These are phyloP conservation scores for Colletotrichum musicola DNA, from an alignment of 2,329 filamentous ascomycete genomes.

Conservation along the genomic window DNA sequence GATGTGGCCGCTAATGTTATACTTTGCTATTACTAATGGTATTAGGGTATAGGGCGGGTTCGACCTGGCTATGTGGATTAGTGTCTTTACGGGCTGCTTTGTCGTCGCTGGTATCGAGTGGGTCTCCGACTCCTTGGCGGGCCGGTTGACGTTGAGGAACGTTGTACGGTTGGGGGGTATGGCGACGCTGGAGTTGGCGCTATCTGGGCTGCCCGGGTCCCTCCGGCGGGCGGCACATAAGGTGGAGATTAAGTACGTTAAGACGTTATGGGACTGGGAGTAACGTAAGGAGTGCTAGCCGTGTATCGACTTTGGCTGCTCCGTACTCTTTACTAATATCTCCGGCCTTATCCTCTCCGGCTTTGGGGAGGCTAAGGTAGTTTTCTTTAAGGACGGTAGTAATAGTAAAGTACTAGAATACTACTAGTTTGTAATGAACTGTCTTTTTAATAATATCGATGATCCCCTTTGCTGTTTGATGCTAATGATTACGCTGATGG, in stretches of 20 bases:
- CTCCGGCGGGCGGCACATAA: no score
- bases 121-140: background rate
- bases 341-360: background rate
- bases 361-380: background rate
- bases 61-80: background rate
- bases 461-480: background rate
- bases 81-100: background rate
- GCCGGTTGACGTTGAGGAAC: background rate
- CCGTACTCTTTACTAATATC: background rate
- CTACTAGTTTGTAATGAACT: constrained; percentile 2
- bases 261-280: background rate
- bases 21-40: background rate
- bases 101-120: background rate
- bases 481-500: background rate
- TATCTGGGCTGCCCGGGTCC: no score
- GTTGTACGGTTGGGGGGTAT: background rate
- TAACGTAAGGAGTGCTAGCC: background rate
- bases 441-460: background rate
- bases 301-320: constrained; percentile 1
- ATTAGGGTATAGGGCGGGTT: no score
- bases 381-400: background rate
- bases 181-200: background rate
- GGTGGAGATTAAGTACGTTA: no score
- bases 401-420: constrained; percentile 4
- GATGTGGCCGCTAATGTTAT: background rate